Conservation (phyloP, 2,329 filamentous ascomycete species). For the Chaetomiaceae sp. region DNA sequence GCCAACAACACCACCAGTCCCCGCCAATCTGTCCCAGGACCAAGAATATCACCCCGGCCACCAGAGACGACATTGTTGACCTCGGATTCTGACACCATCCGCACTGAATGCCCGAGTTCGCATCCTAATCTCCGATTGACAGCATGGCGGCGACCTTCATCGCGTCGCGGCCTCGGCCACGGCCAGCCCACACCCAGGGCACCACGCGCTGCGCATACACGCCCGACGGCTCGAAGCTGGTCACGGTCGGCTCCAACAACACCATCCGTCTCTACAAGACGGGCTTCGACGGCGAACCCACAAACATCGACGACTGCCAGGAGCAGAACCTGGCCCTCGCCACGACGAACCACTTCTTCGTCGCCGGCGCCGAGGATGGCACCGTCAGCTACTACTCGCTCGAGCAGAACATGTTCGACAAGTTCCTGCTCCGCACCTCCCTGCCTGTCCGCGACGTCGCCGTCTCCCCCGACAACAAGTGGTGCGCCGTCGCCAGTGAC, state of each 20-base stretch:
- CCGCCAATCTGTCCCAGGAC: too few relatives aligned
- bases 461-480: constrained; percentile 74
- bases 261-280: constrained; percentile 90
- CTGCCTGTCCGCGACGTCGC: constrained; percentile 82
- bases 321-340: constrained; percentile 80
- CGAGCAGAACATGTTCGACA: constrained; percentile 67
- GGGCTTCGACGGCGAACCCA: constrained; percentile 86
- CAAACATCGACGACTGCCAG: constrained; percentile 84
- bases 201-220: constrained; percentile 86
- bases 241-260: constrained; percentile 92
- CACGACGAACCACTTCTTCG: constrained; percentile 74
- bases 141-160: constrained; percentile 40
- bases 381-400: constrained; percentile 94
- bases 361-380: constrained; percentile 89
- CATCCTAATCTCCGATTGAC: constrained; percentile 2
- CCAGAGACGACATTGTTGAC: too few relatives aligned
- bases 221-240: constrained; percentile 76
- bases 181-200: constrained; percentile 77
- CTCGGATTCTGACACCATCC: not conserved
- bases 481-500: constrained; percentile 95
- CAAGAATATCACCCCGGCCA: not conserved
- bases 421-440: constrained; percentile 77
- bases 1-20: not conserved
- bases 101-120: not conserved
- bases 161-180: constrained; percentile 51